Percentiles rank a stretch among this genome's conserved stretches.
phyloP scores from a whole-genome alignment of 1,139 yeast genomes.

The Chernovozyma aurita region DNA sequence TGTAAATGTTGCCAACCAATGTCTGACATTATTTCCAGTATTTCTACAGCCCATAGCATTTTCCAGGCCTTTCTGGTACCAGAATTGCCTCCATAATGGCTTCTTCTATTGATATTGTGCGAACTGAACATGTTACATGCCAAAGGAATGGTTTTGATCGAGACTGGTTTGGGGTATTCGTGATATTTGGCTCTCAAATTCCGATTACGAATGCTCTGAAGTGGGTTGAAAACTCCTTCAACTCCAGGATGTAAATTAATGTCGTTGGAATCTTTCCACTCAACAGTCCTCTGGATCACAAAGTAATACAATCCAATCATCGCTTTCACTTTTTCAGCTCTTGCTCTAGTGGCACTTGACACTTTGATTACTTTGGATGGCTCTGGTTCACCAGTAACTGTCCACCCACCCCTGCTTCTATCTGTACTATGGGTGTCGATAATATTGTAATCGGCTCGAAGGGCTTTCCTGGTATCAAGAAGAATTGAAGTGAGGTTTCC shows the following conservation, averaged over 20 bases:
- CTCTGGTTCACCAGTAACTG: not conserved
- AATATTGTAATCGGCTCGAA: slow-evolving; percentile 40
- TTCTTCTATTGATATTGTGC: slow-evolving; percentile 15
- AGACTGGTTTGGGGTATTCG: slow-evolving; percentile 33
- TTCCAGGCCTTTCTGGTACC: slow-evolving; percentile 27
- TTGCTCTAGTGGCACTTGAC: slow-evolving; percentile 37
- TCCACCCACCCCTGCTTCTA: not conserved
- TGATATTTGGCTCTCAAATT: slow-evolving; percentile 44
- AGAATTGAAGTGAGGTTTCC: not conserved
- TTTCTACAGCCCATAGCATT: slow-evolving; percentile 63
- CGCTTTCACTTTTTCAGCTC: slow-evolving; percentile 53
- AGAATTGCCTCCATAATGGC: not conserved
- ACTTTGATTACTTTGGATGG: slow-evolving; percentile 8
- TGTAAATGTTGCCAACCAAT: slow-evolving; percentile 62
- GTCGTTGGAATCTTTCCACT: slow-evolving; percentile 14
- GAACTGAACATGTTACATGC: slow-evolving; percentile 55
- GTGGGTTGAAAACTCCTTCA: slow-evolving; percentile 74
- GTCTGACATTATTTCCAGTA: slow-evolving; percentile 61
- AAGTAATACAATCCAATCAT: slow-evolving; percentile 50
- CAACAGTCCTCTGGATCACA: slow-evolving; percentile 37
- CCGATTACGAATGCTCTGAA: slow-evolving; percentile 74
- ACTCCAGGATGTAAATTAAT: slow-evolving; percentile 36
- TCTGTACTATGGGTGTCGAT: slow-evolving; percentile 17
- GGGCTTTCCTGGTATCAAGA: slow-evolving; percentile 38
- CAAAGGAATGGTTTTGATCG: slow-evolving; percentile 37